Conservation (phyloP, 2,329 filamentous ascomycete genomes). For the Fusarium sp. region DNA sequence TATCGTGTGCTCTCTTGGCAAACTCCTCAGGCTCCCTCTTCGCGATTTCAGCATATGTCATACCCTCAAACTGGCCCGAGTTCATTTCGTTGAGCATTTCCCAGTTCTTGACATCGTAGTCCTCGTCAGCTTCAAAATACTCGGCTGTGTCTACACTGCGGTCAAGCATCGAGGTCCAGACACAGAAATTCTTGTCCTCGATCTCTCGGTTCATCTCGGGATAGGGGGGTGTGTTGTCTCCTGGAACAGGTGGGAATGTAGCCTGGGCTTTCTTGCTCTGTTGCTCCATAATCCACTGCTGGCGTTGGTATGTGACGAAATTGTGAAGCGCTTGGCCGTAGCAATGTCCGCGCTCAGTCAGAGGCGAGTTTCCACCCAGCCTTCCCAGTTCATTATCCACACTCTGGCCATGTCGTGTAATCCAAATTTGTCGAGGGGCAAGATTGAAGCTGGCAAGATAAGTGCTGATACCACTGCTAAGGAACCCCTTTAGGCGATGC, state of each 20-base stretch:
- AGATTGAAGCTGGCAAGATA: conserved; percentile 98
- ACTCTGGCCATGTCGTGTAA: conserved; percentile 94
- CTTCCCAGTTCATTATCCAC: conserved; percentile 87
- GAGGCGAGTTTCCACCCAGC: conserved; percentile 89
- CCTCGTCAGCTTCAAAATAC: conserved; percentile 90
- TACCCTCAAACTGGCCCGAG: conserved; percentile 90
- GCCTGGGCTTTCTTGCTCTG: conserved; percentile 80
- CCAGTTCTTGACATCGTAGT: conserved; percentile 97
- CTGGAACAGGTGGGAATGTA: conserved; percentile 89
- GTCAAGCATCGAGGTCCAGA: conserved; percentile 98
- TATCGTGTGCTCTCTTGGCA: conserved; percentile 81
- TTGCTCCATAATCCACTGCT: conserved; percentile 86
- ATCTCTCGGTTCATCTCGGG: conserved; percentile 81
- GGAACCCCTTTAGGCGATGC: conserved; percentile 90
- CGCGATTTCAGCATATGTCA: conserved; percentile 93
- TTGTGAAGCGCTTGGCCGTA: conserved; percentile 84
- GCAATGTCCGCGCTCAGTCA: conserved; percentile 82
- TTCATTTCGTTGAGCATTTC: conserved; percentile 98
- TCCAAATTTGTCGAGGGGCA: conserved; percentile 96
- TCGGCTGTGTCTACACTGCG: conserved; percentile 89
- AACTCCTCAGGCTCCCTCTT: conserved; percentile 85
- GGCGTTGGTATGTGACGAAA: conserved; percentile 86
- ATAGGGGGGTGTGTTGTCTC: conserved; percentile 94
- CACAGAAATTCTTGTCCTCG: conserved; percentile 91
- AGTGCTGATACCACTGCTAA: conserved; percentile 91